Evolutionary conservation across 2,329 filamentous ascomycete genomes (phyloP).

Genomic region (Graphiopsis chlorocephala): DNA sequence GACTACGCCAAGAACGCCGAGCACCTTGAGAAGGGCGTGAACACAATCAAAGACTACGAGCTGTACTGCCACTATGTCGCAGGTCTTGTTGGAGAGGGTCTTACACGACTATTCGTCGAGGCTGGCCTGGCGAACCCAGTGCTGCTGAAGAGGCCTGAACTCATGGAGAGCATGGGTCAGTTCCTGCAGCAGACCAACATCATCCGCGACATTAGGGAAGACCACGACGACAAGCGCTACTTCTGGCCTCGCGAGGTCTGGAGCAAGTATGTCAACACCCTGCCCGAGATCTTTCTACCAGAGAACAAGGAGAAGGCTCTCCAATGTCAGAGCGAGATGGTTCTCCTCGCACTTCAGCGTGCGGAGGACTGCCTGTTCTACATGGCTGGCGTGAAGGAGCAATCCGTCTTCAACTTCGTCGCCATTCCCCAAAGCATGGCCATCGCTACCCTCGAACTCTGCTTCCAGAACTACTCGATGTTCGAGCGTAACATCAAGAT

Average conservation of each 20-base stretch:
- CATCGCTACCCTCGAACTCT: conserved; percentile 86
- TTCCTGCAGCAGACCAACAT: conserved; percentile 99
- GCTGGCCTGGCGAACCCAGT: conserved; percentile 82
- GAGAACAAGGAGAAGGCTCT: conserved; percentile 74
- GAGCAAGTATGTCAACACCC: conserved; percentile 89
- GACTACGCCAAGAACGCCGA: conserved; percentile 87
- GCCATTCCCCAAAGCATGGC: conserved; percentile 97
- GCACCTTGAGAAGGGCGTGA: conserved; percentile 67
- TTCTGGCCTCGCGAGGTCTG: conserved; percentile 98
- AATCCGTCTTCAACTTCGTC: conserved; percentile 98
- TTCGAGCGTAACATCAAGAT: conserved; percentile 93
- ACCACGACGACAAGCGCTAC: conserved; percentile 78
- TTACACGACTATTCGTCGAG: conserved; percentile 86
- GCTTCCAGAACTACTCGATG: conserved; percentile 86
- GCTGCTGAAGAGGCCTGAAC: conserved; percentile 70
- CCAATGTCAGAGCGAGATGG: conserved; percentile 88
- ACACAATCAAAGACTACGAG: conserved; percentile 86
- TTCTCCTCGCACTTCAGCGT: conserved; percentile 81
- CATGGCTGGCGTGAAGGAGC: conserved; percentile 89
- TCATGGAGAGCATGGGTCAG: conserved; percentile 94
- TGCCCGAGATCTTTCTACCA: conserved; percentile 84
- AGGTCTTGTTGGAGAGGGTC: conserved; percentile 93
- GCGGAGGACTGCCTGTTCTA: conserved; percentile 96
- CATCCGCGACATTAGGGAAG: conserved; percentile 90
- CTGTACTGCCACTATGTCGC: conserved; percentile 97